phyloP scores from a whole-genome alignment of 176 grass and related monocot species.

The bread wheat (Triticum aestivum) region IWGSC_CS_RefSeq_v2.1 NC_057802.1:1757330-1757829 shows the following conservation, averaged over 20 bases:
- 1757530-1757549: conserved; percentile 59
- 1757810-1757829: neutral
- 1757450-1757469: neutral
- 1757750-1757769: neutral
- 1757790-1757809: neutral
- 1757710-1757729: neutral
- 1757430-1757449: neutral
- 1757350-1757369: neutral
- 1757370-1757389: neutral
- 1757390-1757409: neutral
- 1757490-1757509: neutral
- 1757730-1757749: neutral
- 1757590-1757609: conserved; percentile 71
- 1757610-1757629: conserved; percentile 84
- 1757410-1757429: neutral
- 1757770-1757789: neutral
- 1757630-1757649: conserved; percentile 86
- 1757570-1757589: conserved; percentile 76
- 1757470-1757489: neutral
- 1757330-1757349: neutral
- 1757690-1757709: neutral
- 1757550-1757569: conserved; percentile 92
- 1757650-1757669: neutral
- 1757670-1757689: neutral
- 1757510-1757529: conserved; percentile 22